phyloP scores from a whole-genome alignment of 2,329 filamentous ascomycete species.

The Cercospora sp. region DNA sequence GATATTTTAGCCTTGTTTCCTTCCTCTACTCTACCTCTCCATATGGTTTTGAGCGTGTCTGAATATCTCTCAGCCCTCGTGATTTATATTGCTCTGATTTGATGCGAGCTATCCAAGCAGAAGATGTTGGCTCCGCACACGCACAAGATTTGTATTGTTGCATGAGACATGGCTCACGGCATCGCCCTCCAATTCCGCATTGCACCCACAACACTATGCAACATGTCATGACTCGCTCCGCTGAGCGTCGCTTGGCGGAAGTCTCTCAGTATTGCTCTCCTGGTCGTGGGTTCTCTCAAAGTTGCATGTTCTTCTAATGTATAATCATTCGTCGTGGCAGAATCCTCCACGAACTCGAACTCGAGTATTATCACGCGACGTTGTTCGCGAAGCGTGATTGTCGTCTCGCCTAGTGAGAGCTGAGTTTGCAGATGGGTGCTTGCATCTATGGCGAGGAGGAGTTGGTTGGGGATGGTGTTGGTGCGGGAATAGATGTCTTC shows the following conservation, averaged over 20 bases:
- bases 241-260: slow-evolving; percentile 8
- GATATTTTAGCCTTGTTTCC: neutral
- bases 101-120: no score
- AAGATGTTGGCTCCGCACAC: no score
- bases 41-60: no score
- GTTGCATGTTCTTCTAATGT: neutral
- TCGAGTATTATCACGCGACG: slow-evolving; percentile 15
- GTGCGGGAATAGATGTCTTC: neutral
- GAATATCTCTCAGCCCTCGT: no score
- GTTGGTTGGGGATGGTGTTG: slow-evolving; percentile 9
- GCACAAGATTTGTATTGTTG: neutral
- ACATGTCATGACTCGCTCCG: slow-evolving; percentile 7
- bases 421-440: slow-evolving; percentile 7
- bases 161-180: neutral
- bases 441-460: slow-evolving; percentile 10
- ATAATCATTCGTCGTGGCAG: neutral
- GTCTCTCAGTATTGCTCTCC: neutral
- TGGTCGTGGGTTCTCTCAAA: neutral
- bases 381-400: slow-evolving; percentile 13
- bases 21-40: neutral
- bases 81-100: no score
- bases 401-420: slow-evolving; percentile 12
- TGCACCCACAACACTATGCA: slow-evolving; percentile 6
- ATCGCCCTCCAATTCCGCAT: slow-evolving; percentile 13
- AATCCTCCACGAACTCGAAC: slow-evolving; percentile 9